Evolutionary conservation across 179 eudicot genomes (phyloP).

Genomic region (Beta lomatogona): DNA sequence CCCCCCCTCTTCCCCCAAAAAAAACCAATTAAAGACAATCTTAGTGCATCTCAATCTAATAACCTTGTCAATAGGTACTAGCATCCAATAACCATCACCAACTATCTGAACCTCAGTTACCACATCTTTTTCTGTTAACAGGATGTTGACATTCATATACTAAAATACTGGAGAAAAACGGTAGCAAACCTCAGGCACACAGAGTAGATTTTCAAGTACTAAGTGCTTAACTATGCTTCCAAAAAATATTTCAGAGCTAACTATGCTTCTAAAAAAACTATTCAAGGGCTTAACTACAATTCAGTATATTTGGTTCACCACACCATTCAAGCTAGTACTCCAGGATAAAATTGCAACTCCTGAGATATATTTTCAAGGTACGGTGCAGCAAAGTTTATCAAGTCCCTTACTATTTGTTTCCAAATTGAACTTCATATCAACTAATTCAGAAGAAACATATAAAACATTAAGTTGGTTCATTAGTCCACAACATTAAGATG

Average conservation of each 20-base stretch:
- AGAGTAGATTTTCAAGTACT: neutral
- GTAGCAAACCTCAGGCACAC: neutral
- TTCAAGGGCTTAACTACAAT: neutral
- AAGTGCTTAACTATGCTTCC: too few species aligned
- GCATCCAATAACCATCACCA: neutral
- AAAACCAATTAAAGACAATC: too few species aligned
- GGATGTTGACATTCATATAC: neutral
- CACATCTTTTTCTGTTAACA: neutral
- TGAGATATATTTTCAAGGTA: neutral
- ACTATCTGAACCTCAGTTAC: neutral
- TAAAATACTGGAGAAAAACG: neutral
- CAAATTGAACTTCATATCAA: neutral
- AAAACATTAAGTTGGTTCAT: too few species aligned
- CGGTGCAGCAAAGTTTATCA: neutral
- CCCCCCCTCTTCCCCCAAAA: neutral
- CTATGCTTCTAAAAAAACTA: neutral
- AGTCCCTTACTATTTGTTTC: neutral
- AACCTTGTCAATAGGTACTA: too few species aligned
- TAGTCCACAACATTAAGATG: too few species aligned
- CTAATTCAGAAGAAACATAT: neutral
- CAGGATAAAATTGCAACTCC: neutral
- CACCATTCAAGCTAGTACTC: neutral
- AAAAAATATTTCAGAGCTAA: neutral
- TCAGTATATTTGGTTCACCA: neutral
- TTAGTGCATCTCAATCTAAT: too few species aligned